Base-by-base conservation (phyloP, 1,284 basidiomycete species). In the Golubevia sp. region DNA sequence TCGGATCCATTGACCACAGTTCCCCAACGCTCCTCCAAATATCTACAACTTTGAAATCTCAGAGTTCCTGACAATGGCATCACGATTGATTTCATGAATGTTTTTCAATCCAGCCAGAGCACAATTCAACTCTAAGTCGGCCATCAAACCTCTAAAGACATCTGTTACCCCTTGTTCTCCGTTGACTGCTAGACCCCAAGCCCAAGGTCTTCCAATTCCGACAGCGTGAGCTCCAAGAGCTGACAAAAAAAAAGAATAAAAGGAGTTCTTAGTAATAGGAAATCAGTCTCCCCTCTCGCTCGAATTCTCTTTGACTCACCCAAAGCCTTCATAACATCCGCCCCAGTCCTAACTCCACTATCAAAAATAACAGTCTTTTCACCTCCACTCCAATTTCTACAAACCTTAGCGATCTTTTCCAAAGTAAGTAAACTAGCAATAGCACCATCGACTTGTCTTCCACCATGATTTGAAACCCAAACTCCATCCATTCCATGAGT, bases 401-500 rank as follows among this genome's bases (percentile, higher is more conserved):
- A 59, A 56, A 68, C 66, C 20, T 68, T 58, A 11, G 71, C 63
- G 50, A 79, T 75, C 26, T 66, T 57, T 11, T 65, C 66, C 1
- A 82, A 66, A 23, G 67, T 66, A 25, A 66, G 66, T 38, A 82
- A 64, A 15, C 71, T 71, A 7, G 63, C 64, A 1, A 77, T 66
- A 2, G 77, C 76, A 11, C 74, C 77, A 56, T 78, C 74, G 23
- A 82, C 76, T 59, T 82, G 79, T 23, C 79, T 67, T 2, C 77
- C 79, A 20, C 79, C 79, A 62, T 82, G 79, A 58, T 78, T 77
- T 11, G 74, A 75, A n/a, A 78, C 72, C 67, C 70, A 75, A 26
- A 81, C 64, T 24, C 78, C 79, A 38, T 79, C 77, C 63, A 78
- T 63, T 20, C 76, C 77, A 2, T 68, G 65, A 51, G 74, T 65